Base-by-base conservation (phyloP, 208 protist species). In the Naegleria lovaniensis region DNA sequence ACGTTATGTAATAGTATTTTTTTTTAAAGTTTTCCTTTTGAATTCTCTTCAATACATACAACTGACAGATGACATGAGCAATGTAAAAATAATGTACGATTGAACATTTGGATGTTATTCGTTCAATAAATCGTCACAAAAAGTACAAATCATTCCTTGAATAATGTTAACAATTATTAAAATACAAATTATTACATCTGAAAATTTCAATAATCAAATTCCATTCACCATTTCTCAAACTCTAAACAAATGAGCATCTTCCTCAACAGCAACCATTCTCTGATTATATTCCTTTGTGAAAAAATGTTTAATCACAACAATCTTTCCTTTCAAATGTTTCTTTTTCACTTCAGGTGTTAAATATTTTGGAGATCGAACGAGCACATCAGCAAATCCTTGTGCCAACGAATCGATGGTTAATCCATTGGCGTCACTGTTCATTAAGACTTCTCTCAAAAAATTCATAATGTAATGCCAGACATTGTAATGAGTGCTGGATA, bases 381-480 rank as follows among this genome's bases (percentile, higher is more conserved):
- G 0, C 7, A 89, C n/a, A 40, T 55, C 16, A 25, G 48, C 19
- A 67, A 52, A 89, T n/a, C 43, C 48, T 41, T 41, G 29, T 9
- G 48, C 48, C 25, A 89, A 89, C 0, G 33, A 15, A 89, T 89
- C 85, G 22, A 13, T 7, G 5, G 48, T 67, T n/a, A 89, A 67
- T 7, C n/a, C 29, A 67, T 89, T 89, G 13, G 51, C 85, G 40
- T 89, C 85, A 67, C 48, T 89, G n/a, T 89, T 89, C 33, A 40
- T 29, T 40, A 89, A 67, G 16, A 89, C 41, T 67, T 89, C 48
- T 75, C 85, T 33, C 25, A 89, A 67, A 9, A 89, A 89, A 22
- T 19, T 41, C 19, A 59, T 67, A 0, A 89, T 5, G 19, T 89
- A 89, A 29, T 39, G 11, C 6, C 51, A 89, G 4, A 67, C 48